Evolutionary conservation across 768 basidiomycete species (phyloP).

Genomic region (Boletus eberwhitei): DNA sequence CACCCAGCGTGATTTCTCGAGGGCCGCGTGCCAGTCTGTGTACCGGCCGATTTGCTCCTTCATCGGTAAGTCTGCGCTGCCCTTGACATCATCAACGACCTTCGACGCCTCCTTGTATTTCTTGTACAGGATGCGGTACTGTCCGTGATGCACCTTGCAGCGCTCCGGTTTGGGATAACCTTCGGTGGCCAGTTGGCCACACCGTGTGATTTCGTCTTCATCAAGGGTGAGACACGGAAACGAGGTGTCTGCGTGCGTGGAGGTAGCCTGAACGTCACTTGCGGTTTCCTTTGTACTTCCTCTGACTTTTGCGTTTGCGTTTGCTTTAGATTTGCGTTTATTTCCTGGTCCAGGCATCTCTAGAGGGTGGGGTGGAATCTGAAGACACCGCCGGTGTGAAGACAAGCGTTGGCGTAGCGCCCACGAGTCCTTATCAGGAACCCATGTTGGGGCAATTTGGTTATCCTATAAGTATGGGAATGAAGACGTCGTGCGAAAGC

Average conservation of each 20-base stretch:
- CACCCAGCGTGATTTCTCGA: constrained; percentile 22
- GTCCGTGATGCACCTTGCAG: constrained; percentile 26
- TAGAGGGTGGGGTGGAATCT: not conserved
- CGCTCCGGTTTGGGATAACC: constrained; percentile 16
- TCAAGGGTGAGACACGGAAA: constrained; percentile 18
- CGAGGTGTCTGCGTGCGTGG: not conserved
- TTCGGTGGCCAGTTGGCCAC: constrained; percentile 17
- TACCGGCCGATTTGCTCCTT: constrained; percentile 11
- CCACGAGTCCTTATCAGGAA: not conserved
- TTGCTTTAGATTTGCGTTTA: constrained; percentile 4
- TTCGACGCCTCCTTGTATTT: constrained; percentile 29
- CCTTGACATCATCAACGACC: constrained; percentile 21
- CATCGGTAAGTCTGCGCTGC: constrained; percentile 15
- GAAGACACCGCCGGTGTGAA: no score
- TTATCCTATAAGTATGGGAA: no score
- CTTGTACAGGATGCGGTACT: constrained; percentile 23
- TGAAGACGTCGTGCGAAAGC: no score
- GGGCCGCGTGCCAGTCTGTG: constrained; percentile 8
- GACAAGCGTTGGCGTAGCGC: not conserved
- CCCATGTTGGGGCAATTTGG: no score
- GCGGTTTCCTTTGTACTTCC: no score
- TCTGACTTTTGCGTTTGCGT: not conserved
- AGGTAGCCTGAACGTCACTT: not conserved
- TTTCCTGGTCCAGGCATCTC: constrained; percentile 10
- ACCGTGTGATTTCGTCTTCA: constrained; percentile 28